Evolutionary conservation across 306 rosid genomes (phyloP).

Genomic region (Begonia peltatifolia): DNA sequence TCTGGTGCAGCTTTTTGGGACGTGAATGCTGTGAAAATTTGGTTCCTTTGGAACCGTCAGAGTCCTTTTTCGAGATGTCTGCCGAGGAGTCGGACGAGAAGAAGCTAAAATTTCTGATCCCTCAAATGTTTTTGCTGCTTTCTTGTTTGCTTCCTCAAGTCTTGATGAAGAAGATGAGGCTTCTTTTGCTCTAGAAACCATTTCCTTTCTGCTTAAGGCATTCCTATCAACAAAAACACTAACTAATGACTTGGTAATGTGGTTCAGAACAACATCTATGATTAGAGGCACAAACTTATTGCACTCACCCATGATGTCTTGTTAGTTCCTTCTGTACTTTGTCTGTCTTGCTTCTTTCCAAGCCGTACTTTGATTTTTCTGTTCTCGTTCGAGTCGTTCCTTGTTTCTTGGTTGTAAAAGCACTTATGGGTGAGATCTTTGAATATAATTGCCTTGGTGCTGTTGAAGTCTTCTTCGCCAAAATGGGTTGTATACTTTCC

Average conservation of each 20-base stretch:
- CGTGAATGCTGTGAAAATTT: conserved; percentile 45
- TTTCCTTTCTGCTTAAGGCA: conserved; percentile 30
- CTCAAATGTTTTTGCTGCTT: conserved; percentile 21
- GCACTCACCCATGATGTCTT: conserved; percentile 33
- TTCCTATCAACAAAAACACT: conserved; percentile 22
- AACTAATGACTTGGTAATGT: neutral
- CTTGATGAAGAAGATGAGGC: conserved; percentile 12
- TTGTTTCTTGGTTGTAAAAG: conserved; percentile 15
- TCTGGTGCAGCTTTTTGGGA: conserved; percentile 39
- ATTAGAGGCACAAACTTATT: neutral
- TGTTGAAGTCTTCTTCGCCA: conserved; percentile 8
- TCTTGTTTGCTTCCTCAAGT: conserved; percentile 13
- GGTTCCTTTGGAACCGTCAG: conserved; percentile 59
- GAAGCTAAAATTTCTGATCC: conserved; percentile 13
- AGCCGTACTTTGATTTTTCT: conserved; percentile 12
- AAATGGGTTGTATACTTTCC: conserved; percentile 18
- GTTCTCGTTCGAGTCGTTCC: neutral
- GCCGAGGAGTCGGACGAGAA: conserved; percentile 5
- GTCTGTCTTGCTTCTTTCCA: conserved; percentile 19
- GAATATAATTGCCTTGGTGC: conserved; percentile 19
- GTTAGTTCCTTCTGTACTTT: conserved; percentile 13
- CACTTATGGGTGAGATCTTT: conserved; percentile 13
- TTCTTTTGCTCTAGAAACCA: conserved; percentile 27
- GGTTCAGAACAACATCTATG: neutral
- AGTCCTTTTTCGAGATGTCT: conserved; percentile 33